Evolutionary conservation across 2,329 filamentous ascomycete genomes (phyloP).

Genomic region (Monosporascus sp.): DNA sequence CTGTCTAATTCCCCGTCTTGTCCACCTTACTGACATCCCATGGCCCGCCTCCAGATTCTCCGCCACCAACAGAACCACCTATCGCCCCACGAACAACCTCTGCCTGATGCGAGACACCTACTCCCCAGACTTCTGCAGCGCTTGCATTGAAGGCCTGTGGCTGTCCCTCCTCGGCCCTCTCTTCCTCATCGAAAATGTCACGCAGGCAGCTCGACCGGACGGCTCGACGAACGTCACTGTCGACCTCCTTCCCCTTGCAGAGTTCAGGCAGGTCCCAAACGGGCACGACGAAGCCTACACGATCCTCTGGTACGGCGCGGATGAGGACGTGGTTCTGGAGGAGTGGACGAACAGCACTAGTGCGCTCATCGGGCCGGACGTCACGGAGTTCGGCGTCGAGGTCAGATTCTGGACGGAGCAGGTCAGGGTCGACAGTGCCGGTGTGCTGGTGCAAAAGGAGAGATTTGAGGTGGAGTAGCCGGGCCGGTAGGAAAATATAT

Average conservation of each 20-base stretch:
- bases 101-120: conserved; percentile 25
- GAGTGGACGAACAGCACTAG: conserved; percentile 23
- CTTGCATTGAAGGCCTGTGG: conserved; percentile 26
- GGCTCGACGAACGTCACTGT: conserved; percentile 19
- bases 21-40: background rate
- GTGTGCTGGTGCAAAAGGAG: conserved; percentile 12
- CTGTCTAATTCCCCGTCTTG: background rate
- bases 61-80: conserved; percentile 19
- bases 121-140: conserved; percentile 22
- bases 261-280: conserved; percentile 19
- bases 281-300: conserved; percentile 19
- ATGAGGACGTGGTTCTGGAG: conserved; percentile 13
- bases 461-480: conserved; percentile 9
- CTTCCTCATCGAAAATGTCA: conserved; percentile 22
- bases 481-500: background rate
- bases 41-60: conserved; percentile 15
- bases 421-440: conserved; percentile 17
- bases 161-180: conserved; percentile 19
- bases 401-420: conserved; percentile 23
- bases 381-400: conserved; percentile 17
- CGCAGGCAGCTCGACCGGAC: conserved; percentile 11
- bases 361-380: conserved; percentile 11
- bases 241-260: conserved; percentile 19
- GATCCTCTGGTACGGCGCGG: conserved; percentile 21
- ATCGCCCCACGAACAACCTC: conserved; percentile 23